phyloP scores from a whole-genome alignment of 2,329 filamentous ascomycete genomes.

The Neonectria faginata region DNA sequence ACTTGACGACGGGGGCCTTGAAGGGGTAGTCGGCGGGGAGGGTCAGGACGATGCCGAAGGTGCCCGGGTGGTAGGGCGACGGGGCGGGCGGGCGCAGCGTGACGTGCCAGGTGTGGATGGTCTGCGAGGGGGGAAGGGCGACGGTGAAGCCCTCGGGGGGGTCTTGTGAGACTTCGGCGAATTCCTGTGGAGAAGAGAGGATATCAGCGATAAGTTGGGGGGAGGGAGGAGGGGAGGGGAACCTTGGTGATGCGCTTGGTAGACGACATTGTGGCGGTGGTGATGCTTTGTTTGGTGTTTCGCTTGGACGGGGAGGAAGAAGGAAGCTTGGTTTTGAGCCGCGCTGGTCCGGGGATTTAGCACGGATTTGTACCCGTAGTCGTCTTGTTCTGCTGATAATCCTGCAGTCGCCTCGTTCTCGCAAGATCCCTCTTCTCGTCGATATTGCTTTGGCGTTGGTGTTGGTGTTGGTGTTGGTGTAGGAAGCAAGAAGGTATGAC shows the following conservation, averaged over 20 bases:
- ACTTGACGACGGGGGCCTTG: constrained; percentile 83
- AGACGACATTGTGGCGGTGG: constrained; percentile 48
- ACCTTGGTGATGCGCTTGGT: constrained; percentile 62
- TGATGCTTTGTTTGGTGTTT: constrained; percentile 13
- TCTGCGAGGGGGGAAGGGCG: constrained; percentile 57
- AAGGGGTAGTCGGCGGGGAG: constrained; percentile 89
- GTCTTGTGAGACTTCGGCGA: constrained; percentile 60
- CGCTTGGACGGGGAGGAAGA: not conserved
- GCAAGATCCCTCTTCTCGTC: too few species aligned
- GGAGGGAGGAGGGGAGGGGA: constrained; percentile 12
- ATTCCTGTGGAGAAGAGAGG: constrained; percentile 60
- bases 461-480: constrained; percentile 14
- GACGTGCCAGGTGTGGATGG: constrained; percentile 67
- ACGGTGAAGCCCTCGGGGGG: constrained; percentile 63
- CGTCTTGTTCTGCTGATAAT: not conserved
- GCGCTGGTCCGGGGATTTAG: too few species aligned
- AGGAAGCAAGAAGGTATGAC: constrained; percentile 2
- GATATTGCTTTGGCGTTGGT: constrained; percentile 3
- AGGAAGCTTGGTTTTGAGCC: too few species aligned
- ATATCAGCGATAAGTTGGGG: too few species aligned
- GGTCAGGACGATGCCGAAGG: constrained; percentile 77
- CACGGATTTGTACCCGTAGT: not conserved
- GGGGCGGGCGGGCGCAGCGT: constrained; percentile 58
- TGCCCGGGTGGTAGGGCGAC: constrained; percentile 71
- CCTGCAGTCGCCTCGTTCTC: not conserved